phyloP scores from a whole-genome alignment of 257 asterid genomes.

The Solanum lignicaule region DNA sequence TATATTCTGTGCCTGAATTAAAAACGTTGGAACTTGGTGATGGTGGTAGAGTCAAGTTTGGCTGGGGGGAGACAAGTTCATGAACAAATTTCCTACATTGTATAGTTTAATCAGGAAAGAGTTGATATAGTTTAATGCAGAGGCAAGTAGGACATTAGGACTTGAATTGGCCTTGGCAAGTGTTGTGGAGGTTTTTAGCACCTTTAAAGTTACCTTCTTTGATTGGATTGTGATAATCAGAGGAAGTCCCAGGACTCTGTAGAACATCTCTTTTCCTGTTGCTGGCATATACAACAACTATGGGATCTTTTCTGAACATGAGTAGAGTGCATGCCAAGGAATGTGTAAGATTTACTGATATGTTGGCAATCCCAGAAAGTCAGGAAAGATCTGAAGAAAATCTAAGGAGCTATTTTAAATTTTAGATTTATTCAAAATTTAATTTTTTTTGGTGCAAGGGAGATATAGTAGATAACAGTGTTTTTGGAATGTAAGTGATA shows the following conservation, averaged over 20 bases:
- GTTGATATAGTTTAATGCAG: background rate
- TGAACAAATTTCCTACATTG: background rate
- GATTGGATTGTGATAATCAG: background rate
- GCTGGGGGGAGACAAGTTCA: too few species aligned
- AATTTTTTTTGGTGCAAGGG: background rate
- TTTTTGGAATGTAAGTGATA: background rate
- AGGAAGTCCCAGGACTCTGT: background rate
- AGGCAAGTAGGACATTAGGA: background rate
- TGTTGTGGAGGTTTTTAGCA: background rate
- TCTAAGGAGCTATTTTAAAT: background rate
- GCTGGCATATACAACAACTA: background rate
- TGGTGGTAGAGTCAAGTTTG: too few species aligned
- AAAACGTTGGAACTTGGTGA: too few species aligned
- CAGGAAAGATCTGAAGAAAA: too few species aligned
- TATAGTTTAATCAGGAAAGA: background rate
- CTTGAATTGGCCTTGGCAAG: background rate
- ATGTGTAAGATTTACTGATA: background rate
- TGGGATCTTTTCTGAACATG: background rate
- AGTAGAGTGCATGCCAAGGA: background rate
- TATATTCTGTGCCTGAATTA: background rate
- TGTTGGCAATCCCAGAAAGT: too few species aligned
- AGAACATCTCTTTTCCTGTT: background rate
- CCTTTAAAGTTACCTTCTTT: background rate
- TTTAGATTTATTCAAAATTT: background rate
- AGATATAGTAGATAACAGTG: background rate